A percentile compares a stretch with the other conserved stretches of the same genome.
phyloP scores from a whole-genome alignment of 805 yeast species.

The Candida patagonica region DNA sequence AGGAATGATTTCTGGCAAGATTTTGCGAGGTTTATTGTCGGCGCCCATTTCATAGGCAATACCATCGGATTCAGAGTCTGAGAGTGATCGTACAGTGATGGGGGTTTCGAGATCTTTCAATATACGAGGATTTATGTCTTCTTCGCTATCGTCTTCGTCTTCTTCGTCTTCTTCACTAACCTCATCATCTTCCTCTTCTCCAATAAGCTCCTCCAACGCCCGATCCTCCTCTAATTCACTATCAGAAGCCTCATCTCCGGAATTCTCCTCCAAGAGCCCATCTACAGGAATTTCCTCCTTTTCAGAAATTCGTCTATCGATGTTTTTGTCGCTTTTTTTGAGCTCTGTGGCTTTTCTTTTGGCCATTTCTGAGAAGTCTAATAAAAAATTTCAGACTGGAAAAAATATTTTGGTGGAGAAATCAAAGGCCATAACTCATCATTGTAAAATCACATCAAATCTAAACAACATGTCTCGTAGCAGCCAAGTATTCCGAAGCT shows the following conservation, averaged over 20 bases:
- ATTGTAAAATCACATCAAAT: background rate
- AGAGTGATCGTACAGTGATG: slow-evolving; percentile 46
- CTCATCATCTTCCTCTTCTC: slow-evolving; percentile 16
- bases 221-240: slow-evolving; percentile 20
- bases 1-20: slow-evolving; percentile 88
- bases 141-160: slow-evolving; percentile 26
- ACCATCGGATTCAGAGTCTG: slow-evolving; percentile 27
- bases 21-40: slow-evolving; percentile 71
- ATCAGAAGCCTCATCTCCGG: slow-evolving; percentile 15
- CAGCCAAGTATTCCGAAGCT: background rate
- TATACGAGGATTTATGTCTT: slow-evolving; percentile 20
- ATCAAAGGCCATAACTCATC: background rate
- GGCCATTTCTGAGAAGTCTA: slow-evolving; percentile 12
- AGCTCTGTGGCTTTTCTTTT: slow-evolving; percentile 15
- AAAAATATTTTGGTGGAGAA: slow-evolving; percentile 1
- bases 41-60: slow-evolving; percentile 31
- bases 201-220: slow-evolving; percentile 20
- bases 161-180: slow-evolving; percentile 18
- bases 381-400: slow-evolving; percentile 7
- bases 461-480: background rate
- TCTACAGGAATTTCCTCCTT: slow-evolving; percentile 9
- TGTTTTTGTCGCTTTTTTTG: slow-evolving; percentile 6
- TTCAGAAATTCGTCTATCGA: background rate
- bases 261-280: slow-evolving; percentile 14
- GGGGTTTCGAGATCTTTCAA: slow-evolving; percentile 52